Evolutionary conservation across 1,284 basidiomycete species (phyloP).

Genomic region (Exobasidium rhododendri): DNA sequence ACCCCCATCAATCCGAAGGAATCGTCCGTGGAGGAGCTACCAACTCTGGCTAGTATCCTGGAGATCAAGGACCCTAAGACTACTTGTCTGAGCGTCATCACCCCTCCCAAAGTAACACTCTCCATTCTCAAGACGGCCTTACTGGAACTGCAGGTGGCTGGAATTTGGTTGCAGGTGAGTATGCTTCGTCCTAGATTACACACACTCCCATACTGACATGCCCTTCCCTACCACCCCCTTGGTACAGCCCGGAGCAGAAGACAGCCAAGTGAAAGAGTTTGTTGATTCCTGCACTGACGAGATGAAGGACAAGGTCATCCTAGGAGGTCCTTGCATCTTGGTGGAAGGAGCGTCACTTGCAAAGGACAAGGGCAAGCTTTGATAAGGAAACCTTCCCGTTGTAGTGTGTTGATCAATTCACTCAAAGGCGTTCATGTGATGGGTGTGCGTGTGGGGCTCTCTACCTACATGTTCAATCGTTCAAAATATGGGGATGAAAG

Average conservation of each 20-base stretch:
- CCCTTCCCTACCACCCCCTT: too few relatives aligned
- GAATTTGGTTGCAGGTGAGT: conserved; percentile 46
- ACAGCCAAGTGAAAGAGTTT: conserved; percentile 28
- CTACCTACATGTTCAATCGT: too few relatives aligned
- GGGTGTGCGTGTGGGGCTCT: too few relatives aligned
- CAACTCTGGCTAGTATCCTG: conserved; percentile 19
- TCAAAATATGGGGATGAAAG: too few relatives aligned
- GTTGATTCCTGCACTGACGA: conserved; percentile 14
- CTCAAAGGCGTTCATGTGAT: not conserved
- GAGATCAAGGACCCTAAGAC: conserved; percentile 21
- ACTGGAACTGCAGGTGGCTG: conserved; percentile 29
- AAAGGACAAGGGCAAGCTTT: conserved; percentile 43
- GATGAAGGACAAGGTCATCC: conserved; percentile 36
- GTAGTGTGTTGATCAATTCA: not conserved
- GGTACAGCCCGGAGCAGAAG: conserved; percentile 44
- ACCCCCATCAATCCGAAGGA: conserved; percentile 48
- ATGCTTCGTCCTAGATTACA: too few relatives aligned
- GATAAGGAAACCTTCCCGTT: not conserved
- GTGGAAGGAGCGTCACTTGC: conserved; percentile 43
- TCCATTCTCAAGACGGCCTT: conserved; percentile 35
- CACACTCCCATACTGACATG: too few relatives aligned
- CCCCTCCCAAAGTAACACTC: conserved; percentile 43
- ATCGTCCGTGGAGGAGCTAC: conserved; percentile 30
- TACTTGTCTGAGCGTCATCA: conserved; percentile 46
- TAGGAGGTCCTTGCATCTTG: conserved; percentile 49